A percentile compares a stretch with the other conserved stretches of the same genome.
Conservation (phyloP, 306 rosid genomes). For the Sesbania bispinosa region DNA sequence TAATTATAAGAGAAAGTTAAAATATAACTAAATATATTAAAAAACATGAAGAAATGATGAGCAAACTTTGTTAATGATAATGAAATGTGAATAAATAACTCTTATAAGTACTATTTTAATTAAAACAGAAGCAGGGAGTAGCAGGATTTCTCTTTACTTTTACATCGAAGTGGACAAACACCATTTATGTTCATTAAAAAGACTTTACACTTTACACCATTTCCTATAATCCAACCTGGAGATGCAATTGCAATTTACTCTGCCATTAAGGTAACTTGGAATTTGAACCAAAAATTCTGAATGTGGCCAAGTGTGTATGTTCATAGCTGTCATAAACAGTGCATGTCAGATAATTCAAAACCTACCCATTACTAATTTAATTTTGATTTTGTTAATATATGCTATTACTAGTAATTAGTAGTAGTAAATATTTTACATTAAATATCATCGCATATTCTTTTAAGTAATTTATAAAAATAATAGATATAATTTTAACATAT, state of each 20-base stretch:
- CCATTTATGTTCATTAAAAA: slow-evolving; percentile 28
- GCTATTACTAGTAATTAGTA: too few relatives aligned
- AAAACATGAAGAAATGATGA: too few relatives aligned
- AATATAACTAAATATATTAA: too few relatives aligned
- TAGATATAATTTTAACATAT: too few relatives aligned
- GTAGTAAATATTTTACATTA: too few relatives aligned
- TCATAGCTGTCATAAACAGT: slow-evolving; percentile 18
- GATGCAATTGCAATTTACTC: slow-evolving; percentile 3
- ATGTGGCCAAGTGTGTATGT: background rate
- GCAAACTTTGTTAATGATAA: too few relatives aligned
- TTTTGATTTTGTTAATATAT: too few relatives aligned
- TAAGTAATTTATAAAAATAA: too few relatives aligned
- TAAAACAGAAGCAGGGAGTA: background rate
- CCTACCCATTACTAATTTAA: background rate
- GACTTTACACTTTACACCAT: slow-evolving; percentile 11
- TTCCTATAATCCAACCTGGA: slow-evolving; percentile 2
- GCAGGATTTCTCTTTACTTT: background rate
- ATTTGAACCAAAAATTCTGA: slow-evolving; percentile 1
- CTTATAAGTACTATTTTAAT: background rate
- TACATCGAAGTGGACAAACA: background rate
- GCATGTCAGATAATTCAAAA: background rate
- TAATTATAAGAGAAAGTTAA: too few relatives aligned
- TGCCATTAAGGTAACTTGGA: background rate
- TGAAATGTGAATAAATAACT: too few relatives aligned
- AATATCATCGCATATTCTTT: too few relatives aligned